These are phyloP conservation scores for Penicillium hesseltinei DNA, from an alignment of 2,329 filamentous ascomycete genomes.

Conservation along the genomic window DNA sequence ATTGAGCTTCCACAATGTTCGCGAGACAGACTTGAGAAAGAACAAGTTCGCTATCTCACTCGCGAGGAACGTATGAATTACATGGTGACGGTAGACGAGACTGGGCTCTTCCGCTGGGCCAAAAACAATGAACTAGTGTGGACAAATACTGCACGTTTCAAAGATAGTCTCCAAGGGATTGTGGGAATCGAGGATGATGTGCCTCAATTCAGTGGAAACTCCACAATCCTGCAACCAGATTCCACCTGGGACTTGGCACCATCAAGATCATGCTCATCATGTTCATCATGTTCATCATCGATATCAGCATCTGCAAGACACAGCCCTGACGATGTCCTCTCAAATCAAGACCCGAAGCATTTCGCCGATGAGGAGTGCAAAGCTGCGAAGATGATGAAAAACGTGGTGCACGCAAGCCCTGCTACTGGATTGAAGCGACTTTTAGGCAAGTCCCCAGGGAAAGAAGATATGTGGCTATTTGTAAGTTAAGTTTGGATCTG, in stretches of 20 bases:
- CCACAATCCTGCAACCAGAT: constrained; percentile 16
- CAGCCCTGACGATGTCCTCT: constrained; percentile 2
- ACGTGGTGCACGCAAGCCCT: constrained; percentile 65
- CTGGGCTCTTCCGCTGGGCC: constrained; percentile 80
- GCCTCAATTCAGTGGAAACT: constrained; percentile 50
- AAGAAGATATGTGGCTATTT: constrained; percentile 92
- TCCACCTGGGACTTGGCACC: neutral
- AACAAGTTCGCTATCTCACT: constrained; percentile 79
- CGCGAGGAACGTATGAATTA: constrained; percentile 80
- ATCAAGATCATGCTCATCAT: neutral
- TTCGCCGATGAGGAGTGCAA: constrained; percentile 65
- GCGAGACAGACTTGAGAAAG: constrained; percentile 69
- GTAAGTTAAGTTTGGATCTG: constrained; percentile 36
- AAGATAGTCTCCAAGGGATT: constrained; percentile 75
- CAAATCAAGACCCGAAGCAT: constrained; percentile 46
- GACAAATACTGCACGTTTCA: constrained; percentile 67
- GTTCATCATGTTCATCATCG: constrained; percentile 9
- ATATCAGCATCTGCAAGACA: constrained; percentile 21
- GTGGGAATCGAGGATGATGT: constrained; percentile 62
- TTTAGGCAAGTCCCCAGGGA: constrained; percentile 68
- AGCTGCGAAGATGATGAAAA: constrained; percentile 57
- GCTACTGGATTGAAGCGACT: constrained; percentile 75
- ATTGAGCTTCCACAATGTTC: constrained; percentile 71
- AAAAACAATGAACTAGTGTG: constrained; percentile 77
- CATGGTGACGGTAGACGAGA: constrained; percentile 69